phyloP scores from a whole-genome alignment of 148 eudicot species.

The Chenopodium suecicum region DNA sequence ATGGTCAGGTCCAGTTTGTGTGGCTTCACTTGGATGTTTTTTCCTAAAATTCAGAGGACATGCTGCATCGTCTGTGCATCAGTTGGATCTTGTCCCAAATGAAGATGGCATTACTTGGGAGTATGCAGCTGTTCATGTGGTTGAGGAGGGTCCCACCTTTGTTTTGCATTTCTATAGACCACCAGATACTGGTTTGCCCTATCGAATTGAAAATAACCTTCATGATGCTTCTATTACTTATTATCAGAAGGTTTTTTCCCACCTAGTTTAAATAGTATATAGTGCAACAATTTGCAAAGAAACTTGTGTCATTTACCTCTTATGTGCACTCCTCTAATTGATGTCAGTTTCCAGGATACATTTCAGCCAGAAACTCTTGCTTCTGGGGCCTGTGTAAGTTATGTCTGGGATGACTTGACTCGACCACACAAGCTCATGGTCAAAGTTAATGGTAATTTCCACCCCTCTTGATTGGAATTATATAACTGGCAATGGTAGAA shows the following conservation, averaged over 20 bases:
- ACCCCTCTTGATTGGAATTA: neutral
- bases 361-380: slow-evolving; percentile 70
- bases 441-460: slow-evolving; percentile 65
- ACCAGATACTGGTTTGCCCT: slow-evolving; percentile 63
- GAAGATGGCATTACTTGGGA: slow-evolving; percentile 34
- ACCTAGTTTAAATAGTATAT: neutral
- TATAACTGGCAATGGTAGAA: neutral
- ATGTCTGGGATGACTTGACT: slow-evolving; percentile 92
- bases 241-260: slow-evolving; percentile 74
- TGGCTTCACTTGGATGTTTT: slow-evolving; percentile 88
- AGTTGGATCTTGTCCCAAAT: slow-evolving; percentile 33
- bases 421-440: slow-evolving; percentile 79
- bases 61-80: slow-evolving; percentile 31
- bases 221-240: slow-evolving; percentile 62
- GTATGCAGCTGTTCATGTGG: slow-evolving; percentile 78
- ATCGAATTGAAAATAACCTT: slow-evolving; percentile 82
- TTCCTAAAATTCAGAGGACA: slow-evolving; percentile 73
- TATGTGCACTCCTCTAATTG: slow-evolving; percentile 11
- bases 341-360: slow-evolving; percentile 58
- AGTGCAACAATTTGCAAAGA: neutral
- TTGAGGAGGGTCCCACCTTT: slow-evolving; percentile 80
- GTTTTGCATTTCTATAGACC: slow-evolving; percentile 69
- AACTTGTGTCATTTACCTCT: neutral
- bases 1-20: slow-evolving; percentile 99
- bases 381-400: slow-evolving; percentile 52